phyloP scores from a whole-genome alignment of 2,329 filamentous ascomycete species.

The Aureobasidium sp. region DNA sequence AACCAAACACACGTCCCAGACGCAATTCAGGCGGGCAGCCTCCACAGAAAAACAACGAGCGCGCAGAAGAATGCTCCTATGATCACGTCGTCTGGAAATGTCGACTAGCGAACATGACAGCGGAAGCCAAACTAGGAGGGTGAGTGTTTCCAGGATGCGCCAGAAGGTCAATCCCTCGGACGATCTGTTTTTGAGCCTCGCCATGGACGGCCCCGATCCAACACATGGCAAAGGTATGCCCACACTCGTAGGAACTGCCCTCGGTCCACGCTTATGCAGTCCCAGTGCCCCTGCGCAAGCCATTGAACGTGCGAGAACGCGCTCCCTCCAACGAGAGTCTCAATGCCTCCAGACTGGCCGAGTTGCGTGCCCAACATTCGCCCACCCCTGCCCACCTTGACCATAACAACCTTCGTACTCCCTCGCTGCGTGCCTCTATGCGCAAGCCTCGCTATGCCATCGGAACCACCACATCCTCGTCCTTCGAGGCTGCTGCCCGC shows the following conservation, averaged over 20 bases:
- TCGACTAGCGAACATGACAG: conserved; percentile 8
- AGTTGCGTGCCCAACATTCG: conserved; percentile 21
- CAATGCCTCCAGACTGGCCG: conserved; percentile 52
- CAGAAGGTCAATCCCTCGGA: conserved; percentile 13
- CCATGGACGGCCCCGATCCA: conserved; percentile 17
- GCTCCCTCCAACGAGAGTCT: conserved; percentile 6
- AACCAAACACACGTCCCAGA: neutral
- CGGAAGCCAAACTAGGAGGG: neutral
- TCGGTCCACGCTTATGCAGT: neutral
- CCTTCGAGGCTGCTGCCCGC: conserved; percentile 9
- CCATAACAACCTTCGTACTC: neutral
- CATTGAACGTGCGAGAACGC: conserved; percentile 3
- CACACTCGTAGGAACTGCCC: neutral
- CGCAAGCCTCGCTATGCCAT: conserved; percentile 8
- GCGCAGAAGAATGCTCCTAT: neutral
- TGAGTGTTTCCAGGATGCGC: conserved; percentile 8
- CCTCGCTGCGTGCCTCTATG: conserved; percentile 2
- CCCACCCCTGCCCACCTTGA: neutral
- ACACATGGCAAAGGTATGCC: conserved; percentile 1
- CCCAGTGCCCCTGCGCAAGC: conserved; percentile 12
- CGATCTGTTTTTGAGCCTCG: conserved; percentile 25
- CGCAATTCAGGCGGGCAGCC: neutral
- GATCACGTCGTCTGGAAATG: conserved; percentile 7
- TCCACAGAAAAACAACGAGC: neutral
- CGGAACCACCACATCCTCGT: conserved; percentile 3